Base-by-base conservation (phyloP, 495 filamentous ascomycete genomes). In the Penicillium manginii region DNA sequence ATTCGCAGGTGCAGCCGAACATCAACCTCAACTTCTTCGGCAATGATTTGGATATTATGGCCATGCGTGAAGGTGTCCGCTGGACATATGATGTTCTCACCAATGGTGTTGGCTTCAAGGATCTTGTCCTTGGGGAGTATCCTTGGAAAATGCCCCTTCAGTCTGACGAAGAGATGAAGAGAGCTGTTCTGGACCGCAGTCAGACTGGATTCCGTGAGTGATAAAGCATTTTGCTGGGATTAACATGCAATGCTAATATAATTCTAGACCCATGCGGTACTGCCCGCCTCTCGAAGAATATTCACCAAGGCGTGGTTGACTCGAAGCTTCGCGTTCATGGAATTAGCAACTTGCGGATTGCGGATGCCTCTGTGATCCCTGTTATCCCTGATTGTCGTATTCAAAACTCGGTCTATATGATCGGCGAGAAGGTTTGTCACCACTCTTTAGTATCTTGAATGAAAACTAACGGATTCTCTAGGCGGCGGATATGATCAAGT, bases 21-120 rank as follows among this genome's bases (percentile, higher is more conserved):
- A 80, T 87, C 73, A 86, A 86, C 63, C 71, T 86, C 49, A 85
- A 86, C 64, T 86, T 83, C 74, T 85, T 86, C 63, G 70, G 64
- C 29, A 70, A 83, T 37, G 78, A 83, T 31, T 53, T 86, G n/a
- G 83, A 86, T 55, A 71, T 84, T 40, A 59, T 84, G 7, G 83
- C 79, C 6, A 72, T 86, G 75, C 76, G 80, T 46, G 82, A 86
- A 66, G 84, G 84, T 31, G 68, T 84, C 10, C 73, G 83, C 10
- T 85, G 71, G 58, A 75, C 78, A 3, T 79, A 86, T 59, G 83
- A 86, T 56, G 68, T 88, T 17, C 54, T 86, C 29, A 81, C 69
- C 50, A 81, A 73, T 12, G 83, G 82, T n/a, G 77, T 78, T 10
- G 82, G 83, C 14, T 78, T 85, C 68, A 83, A 80, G 72, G 83